Evolutionary conservation across 495 filamentous ascomycete genomes (phyloP).

Genomic region (Talaromyces nanjingensis): DNA sequence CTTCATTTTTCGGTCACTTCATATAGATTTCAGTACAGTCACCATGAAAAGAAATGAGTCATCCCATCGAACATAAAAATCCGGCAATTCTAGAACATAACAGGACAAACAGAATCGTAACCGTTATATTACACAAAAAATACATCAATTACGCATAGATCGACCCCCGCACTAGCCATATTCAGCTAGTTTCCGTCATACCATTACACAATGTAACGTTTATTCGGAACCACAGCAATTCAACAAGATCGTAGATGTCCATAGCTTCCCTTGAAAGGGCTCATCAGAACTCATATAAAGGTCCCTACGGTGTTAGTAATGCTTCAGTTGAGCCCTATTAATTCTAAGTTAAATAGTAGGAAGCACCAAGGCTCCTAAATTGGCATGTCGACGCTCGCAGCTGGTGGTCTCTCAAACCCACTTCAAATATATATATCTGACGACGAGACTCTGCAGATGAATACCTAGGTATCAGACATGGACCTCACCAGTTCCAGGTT

Average conservation of each 20-base stretch:
- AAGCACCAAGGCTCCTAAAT: not conserved
- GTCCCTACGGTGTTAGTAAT: not conserved
- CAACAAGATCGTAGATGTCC: not conserved
- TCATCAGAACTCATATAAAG: not conserved
- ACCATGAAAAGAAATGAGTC: not conserved
- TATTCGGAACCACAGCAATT: not conserved
- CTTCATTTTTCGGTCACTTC: not conserved
- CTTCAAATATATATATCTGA: not conserved
- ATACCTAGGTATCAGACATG: too few relatives aligned
- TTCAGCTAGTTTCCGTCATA: not conserved
- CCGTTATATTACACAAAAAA: not conserved
- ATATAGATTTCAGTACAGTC: not conserved
- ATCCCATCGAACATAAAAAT: not conserved
- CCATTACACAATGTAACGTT: not conserved
- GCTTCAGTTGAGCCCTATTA: not conserved
- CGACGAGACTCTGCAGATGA: too few relatives aligned
- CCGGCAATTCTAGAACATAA: not conserved
- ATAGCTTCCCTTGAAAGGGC: not conserved
- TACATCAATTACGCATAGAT: not conserved
- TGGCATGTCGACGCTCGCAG: not conserved
- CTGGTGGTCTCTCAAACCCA: not conserved
- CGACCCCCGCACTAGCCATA: not conserved
- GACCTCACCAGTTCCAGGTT: too few relatives aligned
- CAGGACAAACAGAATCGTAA: not conserved
- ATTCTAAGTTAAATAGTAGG: too few relatives aligned